These are phyloP conservation scores for Diplodia seriata DNA, from an alignment of 2,329 filamentous ascomycete species.

Conservation along the genomic window DNA sequence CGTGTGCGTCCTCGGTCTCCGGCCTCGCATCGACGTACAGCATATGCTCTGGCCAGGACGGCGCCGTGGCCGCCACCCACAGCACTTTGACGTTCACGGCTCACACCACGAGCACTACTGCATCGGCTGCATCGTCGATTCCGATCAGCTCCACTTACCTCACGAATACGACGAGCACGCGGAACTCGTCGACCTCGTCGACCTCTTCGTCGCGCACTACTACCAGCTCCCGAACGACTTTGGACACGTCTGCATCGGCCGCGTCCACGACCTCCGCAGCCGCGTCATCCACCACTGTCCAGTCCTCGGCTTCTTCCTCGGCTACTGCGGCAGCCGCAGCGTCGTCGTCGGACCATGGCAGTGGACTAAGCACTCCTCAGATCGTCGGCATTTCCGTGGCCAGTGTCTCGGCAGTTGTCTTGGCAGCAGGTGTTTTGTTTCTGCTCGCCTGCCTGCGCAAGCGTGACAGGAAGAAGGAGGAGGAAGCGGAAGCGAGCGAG, in stretches of 20 bases:
- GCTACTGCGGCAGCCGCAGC: conserved; percentile 3
- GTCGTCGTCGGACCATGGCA: conserved; percentile 34
- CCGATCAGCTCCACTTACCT: not conserved
- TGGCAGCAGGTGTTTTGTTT: conserved; percentile 49
- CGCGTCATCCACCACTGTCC: conserved; percentile 39
- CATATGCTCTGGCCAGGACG: conserved; percentile 45
- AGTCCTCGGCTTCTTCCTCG: conserved; percentile 1
- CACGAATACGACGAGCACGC: conserved; percentile 15
- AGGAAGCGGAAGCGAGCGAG: conserved; percentile 34
- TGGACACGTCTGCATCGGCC: conserved; percentile 7
- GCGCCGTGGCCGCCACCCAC: conserved; percentile 47
- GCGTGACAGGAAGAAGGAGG: conserved; percentile 42
- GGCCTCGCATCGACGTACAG: conserved; percentile 43
- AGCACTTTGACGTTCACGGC: conserved; percentile 43
- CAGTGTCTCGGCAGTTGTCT: conserved; percentile 45
- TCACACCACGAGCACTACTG: conserved; percentile 22
- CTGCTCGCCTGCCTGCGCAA: conserved; percentile 46
- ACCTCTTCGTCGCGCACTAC: conserved; percentile 9
- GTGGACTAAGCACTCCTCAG: conserved; percentile 46
- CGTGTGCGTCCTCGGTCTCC: conserved; percentile 28
- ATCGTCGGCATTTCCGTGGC: conserved; percentile 49
- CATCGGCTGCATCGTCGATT: conserved; percentile 12
- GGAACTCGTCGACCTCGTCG: conserved; percentile 15
- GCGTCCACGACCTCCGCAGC: conserved; percentile 41
- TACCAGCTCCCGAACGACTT: conserved; percentile 7